Evolutionary conservation across 2,329 filamentous ascomycete species (phyloP), one percentile per base, ranked within the genome.

Genomic region (Ceratocystis albifundus): DNA sequence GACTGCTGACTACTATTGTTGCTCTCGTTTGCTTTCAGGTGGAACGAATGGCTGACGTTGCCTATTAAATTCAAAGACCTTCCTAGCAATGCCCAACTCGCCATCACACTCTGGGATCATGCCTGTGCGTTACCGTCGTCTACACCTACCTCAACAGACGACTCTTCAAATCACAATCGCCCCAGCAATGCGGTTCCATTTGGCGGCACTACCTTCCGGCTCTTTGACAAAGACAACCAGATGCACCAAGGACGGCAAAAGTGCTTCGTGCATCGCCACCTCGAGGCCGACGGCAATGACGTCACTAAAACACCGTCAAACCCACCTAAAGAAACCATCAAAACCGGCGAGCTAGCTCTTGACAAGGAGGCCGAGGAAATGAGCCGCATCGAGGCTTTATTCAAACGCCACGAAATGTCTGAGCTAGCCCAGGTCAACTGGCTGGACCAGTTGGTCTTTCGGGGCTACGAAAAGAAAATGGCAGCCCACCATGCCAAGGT

Each of bases 361-460:
- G 85, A 88, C 67, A 87, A 87, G 70, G 85, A 95, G 68, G 78
- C 78, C n/a, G 86, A 90, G 65, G 94, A 99, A 75, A 82, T 96
- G 69, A 91, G 96, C 71, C 82, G 94, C 20, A 82, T 99, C 70
- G 92, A 97, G 73, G 87, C 85, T 65, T 76, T 97, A 25, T 88
- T 99, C 74, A 99, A 99, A 77, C 96, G 96, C 76, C 94, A 97
- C 73, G 95, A 99, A 74, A 95, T 96, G 88, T 92, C 91, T 20
- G 94, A 99, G 74, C 93, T 99, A 30, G 86, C 90, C 0, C 85
- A 91, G 17, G 88, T 96, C 61, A 90, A 95, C 71, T 99, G 94
- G 95, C 82, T 99, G 55, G 94, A 99, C 74, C 89, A 94, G 72
- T 82, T 97, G 71, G 92, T 96, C 2, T 99, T 96, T 74, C 86